phyloP scores from a whole-genome alignment of 1,139 yeast species.

The Oligophagozyma castellii region DNA sequence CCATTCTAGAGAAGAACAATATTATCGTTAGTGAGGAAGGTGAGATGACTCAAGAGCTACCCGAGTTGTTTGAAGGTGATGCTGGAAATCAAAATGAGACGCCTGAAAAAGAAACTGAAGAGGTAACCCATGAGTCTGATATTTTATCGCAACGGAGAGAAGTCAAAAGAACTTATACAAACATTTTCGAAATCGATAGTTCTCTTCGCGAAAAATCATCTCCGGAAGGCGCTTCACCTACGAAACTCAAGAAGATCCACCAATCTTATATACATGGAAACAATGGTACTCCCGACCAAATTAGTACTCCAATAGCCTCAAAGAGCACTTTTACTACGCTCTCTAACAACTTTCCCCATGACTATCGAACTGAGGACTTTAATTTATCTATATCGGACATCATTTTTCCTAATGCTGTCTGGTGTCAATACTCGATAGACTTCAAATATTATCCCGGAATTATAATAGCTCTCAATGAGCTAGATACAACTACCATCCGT shows the following conservation, averaged over 20 bases:
- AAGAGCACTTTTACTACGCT: neutral
- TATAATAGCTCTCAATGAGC: slow-evolving; percentile 9
- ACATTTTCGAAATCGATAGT: no score
- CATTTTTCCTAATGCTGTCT: slow-evolving; percentile 21
- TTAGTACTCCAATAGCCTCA: neutral
- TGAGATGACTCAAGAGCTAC: slow-evolving; percentile 21
- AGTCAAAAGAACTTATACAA: no score
- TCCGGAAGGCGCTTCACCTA: neutral
- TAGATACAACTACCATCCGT: slow-evolving; percentile 14
- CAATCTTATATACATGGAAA: neutral
- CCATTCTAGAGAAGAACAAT: slow-evolving; percentile 3
- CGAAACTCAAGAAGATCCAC: neutral
- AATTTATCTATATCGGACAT: slow-evolving; percentile 18
- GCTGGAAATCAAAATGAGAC: no score
- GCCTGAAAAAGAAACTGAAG: no score
- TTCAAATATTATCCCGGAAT: slow-evolving; percentile 25
- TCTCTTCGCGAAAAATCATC: neutral
- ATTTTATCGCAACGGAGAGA: no score
- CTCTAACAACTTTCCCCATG: slow-evolving; percentile 5
- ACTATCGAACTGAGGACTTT: slow-evolving; percentile 8
- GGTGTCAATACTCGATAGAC: slow-evolving; percentile 25
- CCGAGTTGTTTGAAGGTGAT: no score
- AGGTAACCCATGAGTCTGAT: no score
- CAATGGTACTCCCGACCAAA: neutral
- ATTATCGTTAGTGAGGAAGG: slow-evolving; percentile 14